Base-by-base conservation (phyloP, 768 basidiomycete species). In the Tylopilus felleus region DNA sequence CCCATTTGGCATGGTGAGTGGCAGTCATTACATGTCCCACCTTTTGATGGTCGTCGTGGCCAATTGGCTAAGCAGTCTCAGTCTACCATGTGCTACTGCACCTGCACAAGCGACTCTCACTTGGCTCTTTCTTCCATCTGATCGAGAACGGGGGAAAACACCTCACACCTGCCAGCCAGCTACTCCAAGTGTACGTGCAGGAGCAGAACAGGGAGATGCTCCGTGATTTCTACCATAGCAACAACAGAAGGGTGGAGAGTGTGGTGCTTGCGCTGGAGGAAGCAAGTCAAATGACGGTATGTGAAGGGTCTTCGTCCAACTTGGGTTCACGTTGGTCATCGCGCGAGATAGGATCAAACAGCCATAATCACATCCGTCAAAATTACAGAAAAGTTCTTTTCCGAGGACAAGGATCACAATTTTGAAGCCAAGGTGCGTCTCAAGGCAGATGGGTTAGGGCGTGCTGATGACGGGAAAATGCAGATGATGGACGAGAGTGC, bases 151-250 rank as follows among this genome's bases (percentile, higher is more conserved):
- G 92, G 13, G 92, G 93, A 3, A 77, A 84, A 33, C 72, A 75
- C 40, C 80, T 96, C 8, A 80, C 78, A 4, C 83, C 81, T n/a
- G 93, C 92, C 0, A 84, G 84, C 59, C 84, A 78, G 55, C 73
- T 97, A 4, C 77, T 96, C 42, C 90, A 96, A 67, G 91, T 95
- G 1, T 96, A 95, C 66, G 93, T 91, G 1, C 75, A 88, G 36
- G 90, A 94, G 67, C 93, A 93, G 63, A 90, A 96, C 66, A 77
- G 89, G 47, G 91, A 92, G 58, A 88, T 98, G 83, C 74, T 98
- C 8, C 79, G 93, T 16, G 94, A 99, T 67, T 98, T 95, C 72
- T 98, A 94, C 70, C 98, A 96, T 65, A 96, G 96, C 33, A 96
- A 99, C 63, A 97, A 98, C 71, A 78, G 97, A 50, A 80, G 95